phyloP scores from a whole-genome alignment of 2,329 filamentous ascomycete genomes.

The Fusarium anguioides region DNA sequence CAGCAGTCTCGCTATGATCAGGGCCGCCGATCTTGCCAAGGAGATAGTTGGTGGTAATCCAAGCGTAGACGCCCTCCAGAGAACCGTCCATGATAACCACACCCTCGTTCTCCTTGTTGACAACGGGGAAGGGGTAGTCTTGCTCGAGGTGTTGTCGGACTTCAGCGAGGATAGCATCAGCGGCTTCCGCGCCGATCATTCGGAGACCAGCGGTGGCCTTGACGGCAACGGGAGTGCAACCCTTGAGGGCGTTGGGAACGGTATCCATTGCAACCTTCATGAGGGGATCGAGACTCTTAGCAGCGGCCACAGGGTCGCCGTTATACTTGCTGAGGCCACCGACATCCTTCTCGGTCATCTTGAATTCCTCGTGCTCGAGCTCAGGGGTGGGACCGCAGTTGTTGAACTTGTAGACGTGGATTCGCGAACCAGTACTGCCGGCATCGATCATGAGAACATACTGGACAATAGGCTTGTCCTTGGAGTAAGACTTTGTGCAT shows the following conservation, averaged over 20 bases:
- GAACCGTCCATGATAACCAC: constrained; percentile 98
- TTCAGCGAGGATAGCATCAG: constrained; percentile 84
- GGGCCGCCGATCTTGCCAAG: constrained; percentile 96
- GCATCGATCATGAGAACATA: constrained; percentile 99
- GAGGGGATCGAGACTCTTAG: constrained; percentile 87
- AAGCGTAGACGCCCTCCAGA: constrained; percentile 97
- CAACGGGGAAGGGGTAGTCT: constrained; percentile 92
- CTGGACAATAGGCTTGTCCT: constrained; percentile 92
- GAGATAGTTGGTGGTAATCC: constrained; percentile 99
- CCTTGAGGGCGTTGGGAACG: constrained; percentile 88
- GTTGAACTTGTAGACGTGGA: constrained; percentile 99
- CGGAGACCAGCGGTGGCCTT: constrained; percentile 96
- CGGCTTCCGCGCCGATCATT: constrained; percentile 83
- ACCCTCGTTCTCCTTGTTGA: constrained; percentile 84
- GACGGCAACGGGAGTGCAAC: constrained; percentile 95
- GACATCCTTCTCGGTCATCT: constrained; percentile 88
- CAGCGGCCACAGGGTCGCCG: constrained; percentile 86
- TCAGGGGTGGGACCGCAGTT: constrained; percentile 97
- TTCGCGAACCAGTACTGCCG: constrained; percentile 95
- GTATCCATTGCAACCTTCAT: constrained; percentile 86
- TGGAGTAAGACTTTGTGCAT: constrained; percentile 85
- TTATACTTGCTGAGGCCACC: constrained; percentile 90
- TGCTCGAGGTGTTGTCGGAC: constrained; percentile 87
- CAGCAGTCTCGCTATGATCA: constrained; percentile 89
- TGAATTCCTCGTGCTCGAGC: constrained; percentile 90